Percentiles rank a stretch among this genome's conserved stretches.
Conservation (phyloP, 2,329 filamentous ascomycete species). For the Paecilomyces fulvus region DNA sequence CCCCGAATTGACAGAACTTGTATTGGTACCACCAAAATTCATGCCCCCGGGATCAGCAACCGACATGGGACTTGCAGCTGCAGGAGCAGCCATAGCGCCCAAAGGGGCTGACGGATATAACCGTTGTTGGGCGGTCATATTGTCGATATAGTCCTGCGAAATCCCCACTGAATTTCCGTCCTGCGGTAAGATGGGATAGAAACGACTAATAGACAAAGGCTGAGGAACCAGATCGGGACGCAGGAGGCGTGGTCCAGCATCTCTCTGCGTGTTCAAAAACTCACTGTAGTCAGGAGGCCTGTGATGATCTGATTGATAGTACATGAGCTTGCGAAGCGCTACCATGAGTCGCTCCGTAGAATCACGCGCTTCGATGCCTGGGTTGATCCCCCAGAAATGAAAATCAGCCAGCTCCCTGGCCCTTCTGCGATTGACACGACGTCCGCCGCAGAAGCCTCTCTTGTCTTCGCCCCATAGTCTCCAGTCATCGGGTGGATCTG, state of each 20-base stretch:
- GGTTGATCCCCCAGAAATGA: background rate
- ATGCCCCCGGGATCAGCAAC: background rate
- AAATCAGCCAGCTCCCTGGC: background rate
- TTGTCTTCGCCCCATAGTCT: background rate
- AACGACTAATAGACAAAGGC: background rate
- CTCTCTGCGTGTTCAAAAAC: conserved; percentile 1
- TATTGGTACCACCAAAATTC: background rate
- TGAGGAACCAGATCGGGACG: background rate
- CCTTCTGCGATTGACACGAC: background rate
- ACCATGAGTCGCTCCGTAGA: background rate
- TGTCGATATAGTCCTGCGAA: background rate
- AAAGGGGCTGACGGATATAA: background rate
- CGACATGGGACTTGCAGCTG: background rate
- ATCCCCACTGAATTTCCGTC: background rate
- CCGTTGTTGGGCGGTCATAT: background rate
- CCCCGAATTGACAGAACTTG: background rate
- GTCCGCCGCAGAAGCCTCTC: background rate
- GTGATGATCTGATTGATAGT: conserved; percentile 1
- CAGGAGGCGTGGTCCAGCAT: background rate
- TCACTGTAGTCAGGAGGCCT: conserved; percentile 8
- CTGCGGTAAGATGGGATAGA: background rate
- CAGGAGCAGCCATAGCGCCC: too few relatives aligned
- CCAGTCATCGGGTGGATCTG: background rate
- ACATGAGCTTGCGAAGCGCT: background rate
- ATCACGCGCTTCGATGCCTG: background rate